phyloP scores from a whole-genome alignment of 305 asterid species.

The Fraxinus paxiana region DNA sequence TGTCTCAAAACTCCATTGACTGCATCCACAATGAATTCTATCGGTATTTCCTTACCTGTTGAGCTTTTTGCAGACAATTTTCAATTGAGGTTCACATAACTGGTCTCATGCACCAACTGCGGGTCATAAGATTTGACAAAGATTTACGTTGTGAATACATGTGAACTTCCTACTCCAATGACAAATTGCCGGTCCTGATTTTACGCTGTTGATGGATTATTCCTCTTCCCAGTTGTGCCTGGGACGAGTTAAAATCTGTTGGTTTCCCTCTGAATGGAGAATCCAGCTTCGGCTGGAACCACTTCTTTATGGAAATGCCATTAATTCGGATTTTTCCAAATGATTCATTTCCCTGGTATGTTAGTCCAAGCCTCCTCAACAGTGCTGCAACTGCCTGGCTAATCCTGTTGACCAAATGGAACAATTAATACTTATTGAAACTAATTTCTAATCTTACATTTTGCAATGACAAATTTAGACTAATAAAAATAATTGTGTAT shows the following conservation, averaged over 20 bases:
- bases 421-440: conserved; percentile 14
- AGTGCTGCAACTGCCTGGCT: conserved; percentile 73
- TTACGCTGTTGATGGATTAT: conserved; percentile 65
- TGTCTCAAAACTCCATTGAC: neutral
- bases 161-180: conserved; percentile 42
- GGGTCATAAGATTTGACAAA: neutral
- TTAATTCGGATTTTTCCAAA: conserved; percentile 72
- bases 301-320: conserved; percentile 62
- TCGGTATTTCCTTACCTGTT: neutral
- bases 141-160: neutral
- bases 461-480: neutral
- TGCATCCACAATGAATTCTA: neutral
- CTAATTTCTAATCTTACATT: neutral
- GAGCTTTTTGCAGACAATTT: neutral
- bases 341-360: conserved; percentile 78
- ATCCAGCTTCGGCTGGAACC: conserved; percentile 76
- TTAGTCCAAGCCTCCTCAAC: conserved; percentile 74
- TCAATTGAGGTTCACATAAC: neutral
- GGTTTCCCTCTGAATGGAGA: conserved; percentile 45
- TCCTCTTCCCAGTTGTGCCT: conserved; percentile 57
- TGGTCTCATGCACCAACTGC: neutral
- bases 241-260: conserved; percentile 38
- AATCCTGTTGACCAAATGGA: conserved; percentile 53
- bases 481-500: neutral
- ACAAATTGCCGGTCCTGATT: conserved; percentile 67